Evolutionary conservation across 495 filamentous ascomycete species (phyloP), one percentile per base, ranked within the genome.

Genomic region (Bacidia rubella): DNA sequence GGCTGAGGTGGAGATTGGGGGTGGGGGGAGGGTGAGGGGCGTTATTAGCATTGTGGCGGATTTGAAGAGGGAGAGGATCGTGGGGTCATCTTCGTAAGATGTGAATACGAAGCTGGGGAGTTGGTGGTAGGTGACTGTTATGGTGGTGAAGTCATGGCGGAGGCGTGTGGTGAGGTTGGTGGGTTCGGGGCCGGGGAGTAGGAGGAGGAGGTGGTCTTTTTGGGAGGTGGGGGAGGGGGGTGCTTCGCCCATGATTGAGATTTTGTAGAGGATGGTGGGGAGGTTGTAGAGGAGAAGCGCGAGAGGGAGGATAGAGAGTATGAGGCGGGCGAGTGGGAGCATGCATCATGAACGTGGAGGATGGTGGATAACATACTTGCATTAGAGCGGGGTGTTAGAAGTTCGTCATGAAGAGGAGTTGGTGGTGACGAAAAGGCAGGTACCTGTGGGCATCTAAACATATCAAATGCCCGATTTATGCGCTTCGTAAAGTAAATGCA

Each of bases 21-120:
- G 42, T 1, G 56, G 47, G 4, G 78, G 79, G 21, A 89, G 63
- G 47, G 70, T 57, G 12, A 64, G 61, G 19, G 80, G 74, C 0
- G 83, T 85, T 39, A 78, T 65, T 11, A 87, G 69, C 21, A 88
- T 69, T 2, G 80, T 86, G 20, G 42, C 39, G 21, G 11, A 5
- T 10, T 35, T 35, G 29, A 35, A 35, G 23, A 21, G 27, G 15
- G 15, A 38, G 22, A 44, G 50, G 41, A 1, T 20, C 3, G 21
- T 15, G 27, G 49, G 25, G 39, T 22, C 44, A 56, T 26, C n/a
- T 19, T 47, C 57, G 55, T 2, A 58, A 51, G 23, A 47, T 49
- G n/a, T 49, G 51, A n/a, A n/a, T n/a, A n/a, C n/a, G n/a, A n/a
- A n/a, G n/a, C n/a, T n/a, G n/a, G n/a, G n/a, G n/a, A n/a, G 15